Percentiles rank a stretch among this genome's conserved stretches.
Conservation (phyloP, 2,329 filamentous ascomycete genomes). For the Fonsecaea pedrosoi region DNA sequence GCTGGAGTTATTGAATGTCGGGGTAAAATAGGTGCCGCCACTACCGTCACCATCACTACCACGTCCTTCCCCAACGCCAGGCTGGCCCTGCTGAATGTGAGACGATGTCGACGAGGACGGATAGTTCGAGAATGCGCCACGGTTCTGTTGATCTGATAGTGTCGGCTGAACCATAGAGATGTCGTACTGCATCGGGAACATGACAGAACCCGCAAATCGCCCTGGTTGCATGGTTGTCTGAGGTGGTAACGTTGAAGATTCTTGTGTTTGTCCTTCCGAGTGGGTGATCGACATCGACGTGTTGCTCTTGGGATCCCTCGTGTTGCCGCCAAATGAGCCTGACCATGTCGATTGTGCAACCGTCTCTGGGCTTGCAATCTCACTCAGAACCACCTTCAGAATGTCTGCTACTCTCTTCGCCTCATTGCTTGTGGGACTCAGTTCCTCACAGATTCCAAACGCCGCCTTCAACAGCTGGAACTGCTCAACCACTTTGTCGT, state of each 20-base stretch:
- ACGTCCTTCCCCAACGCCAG: too few relatives aligned
- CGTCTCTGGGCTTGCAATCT: background rate
- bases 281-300: background rate
- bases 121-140: background rate
- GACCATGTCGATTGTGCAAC: background rate
- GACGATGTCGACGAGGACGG: background rate
- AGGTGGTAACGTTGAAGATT: background rate
- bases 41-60: background rate
- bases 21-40: background rate
- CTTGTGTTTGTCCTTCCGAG: background rate
- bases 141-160: constrained; percentile 8
- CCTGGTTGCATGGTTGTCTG: background rate
- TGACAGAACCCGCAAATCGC: constrained; percentile 16
- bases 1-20: background rate
- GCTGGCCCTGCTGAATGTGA: background rate
- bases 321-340: background rate
- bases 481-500: constrained; percentile 30
- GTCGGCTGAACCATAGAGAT: constrained; percentile 21
- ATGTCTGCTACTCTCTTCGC: constrained; percentile 37
- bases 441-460: constrained; percentile 37
- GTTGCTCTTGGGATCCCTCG: background rate
- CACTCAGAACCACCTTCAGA: constrained; percentile 27
- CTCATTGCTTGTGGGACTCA: constrained; percentile 35
- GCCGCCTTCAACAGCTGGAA: constrained; percentile 30
- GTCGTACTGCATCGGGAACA: constrained; percentile 21